phyloP scores from a whole-genome alignment of 2,329 filamentous ascomycete genomes.

The Colletotrichum lentis region DNA sequence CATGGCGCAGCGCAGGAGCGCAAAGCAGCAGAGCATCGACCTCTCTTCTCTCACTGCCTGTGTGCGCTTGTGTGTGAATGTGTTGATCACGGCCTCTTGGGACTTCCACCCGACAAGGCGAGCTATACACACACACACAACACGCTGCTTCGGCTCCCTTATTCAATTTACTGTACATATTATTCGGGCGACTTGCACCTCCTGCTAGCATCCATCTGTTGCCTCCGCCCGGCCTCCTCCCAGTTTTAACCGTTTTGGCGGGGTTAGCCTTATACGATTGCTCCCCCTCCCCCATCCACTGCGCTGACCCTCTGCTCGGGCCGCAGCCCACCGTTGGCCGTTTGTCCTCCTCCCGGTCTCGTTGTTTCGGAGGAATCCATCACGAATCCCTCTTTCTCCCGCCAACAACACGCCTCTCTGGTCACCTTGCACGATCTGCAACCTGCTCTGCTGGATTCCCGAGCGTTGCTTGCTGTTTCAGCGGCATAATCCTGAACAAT shows the following conservation, averaged over 20 bases:
- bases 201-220: constrained; percentile 28
- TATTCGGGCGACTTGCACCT: constrained; percentile 32
- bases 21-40: constrained; percentile 11
- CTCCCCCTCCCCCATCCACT: constrained; percentile 13
- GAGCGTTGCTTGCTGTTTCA: constrained; percentile 29
- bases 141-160: neutral
- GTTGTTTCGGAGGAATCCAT: constrained; percentile 30
- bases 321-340: constrained; percentile 28
- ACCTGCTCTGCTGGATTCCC: constrained; percentile 9
- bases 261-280: constrained; percentile 34
- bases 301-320: constrained; percentile 32
- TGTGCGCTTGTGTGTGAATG: neutral
- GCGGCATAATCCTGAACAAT: constrained; percentile 54
- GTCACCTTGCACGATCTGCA: neutral
- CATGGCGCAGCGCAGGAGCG: constrained; percentile 7
- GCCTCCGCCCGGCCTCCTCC: constrained; percentile 23
- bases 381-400: constrained; percentile 15
- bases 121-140: constrained; percentile 7
- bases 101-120: constrained; percentile 13
- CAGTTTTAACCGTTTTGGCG: constrained; percentile 36
- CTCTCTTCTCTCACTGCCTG: neutral
- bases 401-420: constrained; percentile 6
- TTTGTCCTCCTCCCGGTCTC: constrained; percentile 31
- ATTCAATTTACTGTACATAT: constrained; percentile 21
- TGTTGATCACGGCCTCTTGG: constrained; percentile 23